Evolutionary conservation across 2,329 filamentous ascomycete species (phyloP).

Genomic region (Acrocalymma vagum): DNA sequence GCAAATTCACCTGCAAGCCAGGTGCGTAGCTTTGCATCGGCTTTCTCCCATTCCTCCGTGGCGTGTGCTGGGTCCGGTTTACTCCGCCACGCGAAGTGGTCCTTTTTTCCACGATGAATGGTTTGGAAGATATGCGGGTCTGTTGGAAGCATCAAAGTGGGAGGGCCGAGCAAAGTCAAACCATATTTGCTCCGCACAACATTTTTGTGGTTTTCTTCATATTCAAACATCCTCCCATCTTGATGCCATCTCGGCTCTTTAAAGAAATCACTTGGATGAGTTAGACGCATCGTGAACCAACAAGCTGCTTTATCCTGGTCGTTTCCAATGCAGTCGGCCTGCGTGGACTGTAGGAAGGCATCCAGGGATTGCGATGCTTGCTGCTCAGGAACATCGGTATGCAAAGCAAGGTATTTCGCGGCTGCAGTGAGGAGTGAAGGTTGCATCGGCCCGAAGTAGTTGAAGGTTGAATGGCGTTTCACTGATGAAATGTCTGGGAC

Average conservation of each 20-base stretch:
- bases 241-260: slow-evolving; percentile 16
- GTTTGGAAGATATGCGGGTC: slow-evolving; percentile 1
- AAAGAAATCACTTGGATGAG: slow-evolving; percentile 4
- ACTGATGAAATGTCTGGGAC: not conserved
- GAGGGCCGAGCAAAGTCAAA: slow-evolving; percentile 8
- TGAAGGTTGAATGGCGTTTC: not conserved
- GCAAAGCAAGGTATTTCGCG: slow-evolving; percentile 5
- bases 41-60: not conserved
- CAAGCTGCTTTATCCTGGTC: slow-evolving; percentile 5
- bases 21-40: slow-evolving; percentile 1
- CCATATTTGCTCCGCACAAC: slow-evolving; percentile 13
- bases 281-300: slow-evolving; percentile 14
- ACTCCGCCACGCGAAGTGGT: slow-evolving; percentile 4
- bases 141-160: slow-evolving; percentile 6
- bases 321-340: slow-evolving; percentile 9
- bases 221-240: slow-evolving; percentile 14
- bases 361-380: not conserved
- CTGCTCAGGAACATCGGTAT: slow-evolving; percentile 1
- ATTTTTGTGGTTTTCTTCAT: slow-evolving; percentile 4
- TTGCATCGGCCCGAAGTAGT: slow-evolving; percentile 9
- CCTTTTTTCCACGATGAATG: not conserved
- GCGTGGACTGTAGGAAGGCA: slow-evolving; percentile 3
- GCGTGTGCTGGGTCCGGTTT: not conserved
- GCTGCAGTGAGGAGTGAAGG: slow-evolving; percentile 1
- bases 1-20: slow-evolving; percentile 10